These are phyloP conservation scores for Fragaria nilgerrensis DNA, from an alignment of 306 rosid species.

Conservation along the genomic window DNA sequence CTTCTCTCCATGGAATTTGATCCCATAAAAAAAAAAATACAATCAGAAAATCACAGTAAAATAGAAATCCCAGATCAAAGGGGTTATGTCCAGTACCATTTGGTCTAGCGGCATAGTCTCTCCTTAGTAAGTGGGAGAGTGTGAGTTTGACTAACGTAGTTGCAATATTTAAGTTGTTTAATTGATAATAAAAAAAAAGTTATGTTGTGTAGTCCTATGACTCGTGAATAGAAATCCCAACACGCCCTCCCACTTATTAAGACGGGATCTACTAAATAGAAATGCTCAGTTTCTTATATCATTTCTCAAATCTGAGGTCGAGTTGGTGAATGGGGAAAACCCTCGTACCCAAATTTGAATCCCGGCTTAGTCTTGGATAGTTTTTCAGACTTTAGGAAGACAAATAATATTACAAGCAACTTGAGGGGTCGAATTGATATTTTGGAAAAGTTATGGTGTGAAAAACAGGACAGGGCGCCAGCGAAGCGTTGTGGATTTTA, in stretches of 20 bases:
- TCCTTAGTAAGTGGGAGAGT: too few relatives aligned
- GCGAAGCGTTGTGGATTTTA: neutral
- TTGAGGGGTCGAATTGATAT: neutral
- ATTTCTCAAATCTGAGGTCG: too few relatives aligned
- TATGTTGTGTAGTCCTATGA: too few relatives aligned
- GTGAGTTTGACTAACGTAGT: accelerated
- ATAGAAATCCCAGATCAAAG: neutral
- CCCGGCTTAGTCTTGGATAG: accelerated
- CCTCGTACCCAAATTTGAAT: too few relatives aligned
- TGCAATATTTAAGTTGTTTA: too few relatives aligned
- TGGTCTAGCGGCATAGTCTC: too few relatives aligned
- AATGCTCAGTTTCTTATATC: neutral
- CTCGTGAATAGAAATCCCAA: neutral
- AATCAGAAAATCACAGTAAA: neutral
- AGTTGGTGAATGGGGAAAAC: too few relatives aligned
- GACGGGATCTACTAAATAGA: neutral
- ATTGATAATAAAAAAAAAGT: too few relatives aligned
- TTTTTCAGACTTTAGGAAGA: neutral
- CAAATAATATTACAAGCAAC: neutral
- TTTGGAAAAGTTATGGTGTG: too few relatives aligned
- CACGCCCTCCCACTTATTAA: neutral
- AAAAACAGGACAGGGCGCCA: neutral
- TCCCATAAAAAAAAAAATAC: neutral
- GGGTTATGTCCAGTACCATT: neutral
- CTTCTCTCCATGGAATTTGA: neutral